phyloP scores from a whole-genome alignment of 495 filamentous ascomycete genomes.

The Podospora bellae-mahoneyi region DNA sequence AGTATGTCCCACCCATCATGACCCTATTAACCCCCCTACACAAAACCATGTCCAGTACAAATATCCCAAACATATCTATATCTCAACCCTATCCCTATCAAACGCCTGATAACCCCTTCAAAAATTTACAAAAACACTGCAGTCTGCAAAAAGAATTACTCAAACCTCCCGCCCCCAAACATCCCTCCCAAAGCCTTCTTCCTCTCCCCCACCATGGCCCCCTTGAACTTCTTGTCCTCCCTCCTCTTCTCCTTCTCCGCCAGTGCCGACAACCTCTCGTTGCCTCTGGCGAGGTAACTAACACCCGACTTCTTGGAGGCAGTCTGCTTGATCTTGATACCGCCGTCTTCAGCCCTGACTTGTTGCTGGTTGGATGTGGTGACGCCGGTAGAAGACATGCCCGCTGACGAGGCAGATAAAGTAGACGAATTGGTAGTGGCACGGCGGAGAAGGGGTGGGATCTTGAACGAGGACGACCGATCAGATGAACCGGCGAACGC shows the following conservation, averaged over 20 bases:
- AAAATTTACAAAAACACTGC: not conserved
- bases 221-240: slow-evolving; percentile 66
- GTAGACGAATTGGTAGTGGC: slow-evolving; percentile 62
- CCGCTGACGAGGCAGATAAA: slow-evolving; percentile 30
- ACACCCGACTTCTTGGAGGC: slow-evolving; percentile 58
- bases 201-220: slow-evolving; percentile 46
- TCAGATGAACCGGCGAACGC: slow-evolving; percentile 55
- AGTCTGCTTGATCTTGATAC: slow-evolving; percentile 64
- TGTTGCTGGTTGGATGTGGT: slow-evolving; percentile 30
- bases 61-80: not conserved
- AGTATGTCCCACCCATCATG: not conserved
- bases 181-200: slow-evolving; percentile 47
- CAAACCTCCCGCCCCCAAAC: slow-evolving; percentile 51
- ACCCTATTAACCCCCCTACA: not conserved
- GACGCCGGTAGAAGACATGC: slow-evolving; percentile 31
- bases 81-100: not conserved
- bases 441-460: slow-evolving; percentile 73
- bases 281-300: slow-evolving; percentile 79
- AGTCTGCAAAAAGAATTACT: slow-evolving; percentile 26
- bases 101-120: not conserved
- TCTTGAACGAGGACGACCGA: slow-evolving; percentile 42
- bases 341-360: slow-evolving; percentile 38
- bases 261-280: slow-evolving; percentile 55
- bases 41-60: not conserved
- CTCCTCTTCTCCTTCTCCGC: slow-evolving; percentile 60